Evolutionary conservation across 768 basidiomycete species (phyloP).

Genomic region (Tubosaeta sp.): DNA sequence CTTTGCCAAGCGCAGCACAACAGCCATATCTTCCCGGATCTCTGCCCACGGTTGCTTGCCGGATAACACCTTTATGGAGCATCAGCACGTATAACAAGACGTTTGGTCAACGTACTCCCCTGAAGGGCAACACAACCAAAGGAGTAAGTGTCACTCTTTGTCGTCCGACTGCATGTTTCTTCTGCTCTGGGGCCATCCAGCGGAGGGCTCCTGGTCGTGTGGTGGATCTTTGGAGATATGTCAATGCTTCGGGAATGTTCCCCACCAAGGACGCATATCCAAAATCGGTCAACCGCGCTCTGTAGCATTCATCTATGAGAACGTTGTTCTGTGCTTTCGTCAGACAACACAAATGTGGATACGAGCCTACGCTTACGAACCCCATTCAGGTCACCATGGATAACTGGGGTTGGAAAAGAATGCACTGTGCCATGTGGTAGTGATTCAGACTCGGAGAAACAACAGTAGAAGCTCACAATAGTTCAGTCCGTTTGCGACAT

Average conservation of each 20-base stretch:
- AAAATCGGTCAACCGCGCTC: neutral
- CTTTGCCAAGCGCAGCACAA: too few relatives aligned
- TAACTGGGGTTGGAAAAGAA: neutral
- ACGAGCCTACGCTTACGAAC: neutral
- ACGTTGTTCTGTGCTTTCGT: neutral
- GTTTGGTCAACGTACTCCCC: neutral
- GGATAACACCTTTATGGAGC: too few relatives aligned
- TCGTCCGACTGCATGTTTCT: neutral
- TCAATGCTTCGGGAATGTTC: neutral
- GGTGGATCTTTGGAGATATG: neutral
- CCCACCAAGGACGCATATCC: neutral
- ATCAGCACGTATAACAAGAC: too few relatives aligned
- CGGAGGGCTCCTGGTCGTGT: neutral
- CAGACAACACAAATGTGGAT: too few relatives aligned
- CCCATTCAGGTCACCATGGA: neutral
- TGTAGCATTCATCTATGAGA: neutral
- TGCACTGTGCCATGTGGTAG: conserved; percentile 4
- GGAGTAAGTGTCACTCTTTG: neutral
- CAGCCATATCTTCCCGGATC: too few relatives aligned
- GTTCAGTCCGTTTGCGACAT: conserved; percentile 8
- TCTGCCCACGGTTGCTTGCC: too few relatives aligned
- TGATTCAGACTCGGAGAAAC: neutral
- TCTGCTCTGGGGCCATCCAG: neutral
- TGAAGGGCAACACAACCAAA: neutral
- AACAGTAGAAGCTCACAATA: neutral